A percentile compares a stretch with the other conserved stretches of the same genome.
These are phyloP conservation scores for Pontederia paniculata DNA, from an alignment of 176 grass and related monocot genomes.

Conservation along the genomic window DNA sequence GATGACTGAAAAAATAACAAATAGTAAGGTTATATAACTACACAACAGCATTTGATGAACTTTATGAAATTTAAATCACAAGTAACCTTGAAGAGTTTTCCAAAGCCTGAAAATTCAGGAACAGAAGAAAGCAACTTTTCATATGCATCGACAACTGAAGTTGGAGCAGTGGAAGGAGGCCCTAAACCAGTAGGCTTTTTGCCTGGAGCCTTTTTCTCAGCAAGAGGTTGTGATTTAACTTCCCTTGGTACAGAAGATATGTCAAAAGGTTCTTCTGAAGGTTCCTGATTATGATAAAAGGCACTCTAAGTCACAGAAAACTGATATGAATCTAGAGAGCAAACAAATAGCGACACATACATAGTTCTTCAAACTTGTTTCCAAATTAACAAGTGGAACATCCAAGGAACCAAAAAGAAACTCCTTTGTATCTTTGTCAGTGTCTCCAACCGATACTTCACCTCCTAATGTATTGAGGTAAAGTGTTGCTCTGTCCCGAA, in stretches of 20 bases:
- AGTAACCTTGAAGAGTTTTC: constrained; percentile 89
- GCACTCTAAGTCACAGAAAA: constrained; percentile 12
- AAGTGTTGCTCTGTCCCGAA: constrained; percentile 88
- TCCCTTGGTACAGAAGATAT: constrained; percentile 69
- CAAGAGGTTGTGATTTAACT: constrained; percentile 72
- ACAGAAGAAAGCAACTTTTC: constrained; percentile 91
- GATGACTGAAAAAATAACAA: constrained; percentile 61
- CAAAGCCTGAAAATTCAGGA: constrained; percentile 77
- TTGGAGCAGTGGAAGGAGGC: constrained; percentile 51
- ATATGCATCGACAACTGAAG: constrained; percentile 60
- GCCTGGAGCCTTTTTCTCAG: constrained; percentile 90
- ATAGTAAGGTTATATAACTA: constrained; percentile 1
- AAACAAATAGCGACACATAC: constrained; percentile 31
- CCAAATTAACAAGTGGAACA: constrained; percentile 85
- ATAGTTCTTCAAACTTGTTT: constrained; percentile 73
- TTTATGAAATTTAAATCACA: neutral
- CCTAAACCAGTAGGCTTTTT: constrained; percentile 65
- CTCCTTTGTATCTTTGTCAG: constrained; percentile 65
- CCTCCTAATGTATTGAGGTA: constrained; percentile 65
- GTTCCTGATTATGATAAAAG: constrained; percentile 35
- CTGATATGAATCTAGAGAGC: constrained; percentile 2
- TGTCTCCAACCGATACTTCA: constrained; percentile 58
- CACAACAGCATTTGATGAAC: neutral
- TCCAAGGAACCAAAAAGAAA: constrained; percentile 96
- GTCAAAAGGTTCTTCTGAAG: constrained; percentile 81